phyloP scores from a whole-genome alignment of 345 rosid genomes.

The Trapa incisa region DNA sequence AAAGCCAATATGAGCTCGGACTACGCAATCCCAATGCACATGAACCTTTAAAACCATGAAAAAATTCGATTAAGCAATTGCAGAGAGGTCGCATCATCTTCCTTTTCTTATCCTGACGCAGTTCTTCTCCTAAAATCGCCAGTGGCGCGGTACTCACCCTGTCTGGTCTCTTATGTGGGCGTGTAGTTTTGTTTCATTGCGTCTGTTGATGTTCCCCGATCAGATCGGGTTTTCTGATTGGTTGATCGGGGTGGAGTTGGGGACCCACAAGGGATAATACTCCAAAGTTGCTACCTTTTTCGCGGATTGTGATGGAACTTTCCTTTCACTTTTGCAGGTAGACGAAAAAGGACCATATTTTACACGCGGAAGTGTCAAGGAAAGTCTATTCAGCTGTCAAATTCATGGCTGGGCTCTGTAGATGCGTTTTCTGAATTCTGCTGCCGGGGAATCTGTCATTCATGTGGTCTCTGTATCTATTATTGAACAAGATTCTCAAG shows the following conservation, averaged over 20 bases:
- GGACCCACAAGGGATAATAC: not conserved
- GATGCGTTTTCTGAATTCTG: constrained; percentile 3
- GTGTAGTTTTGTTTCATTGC: not conserved
- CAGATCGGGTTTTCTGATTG: not conserved
- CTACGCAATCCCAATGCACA: too few relatives aligned
- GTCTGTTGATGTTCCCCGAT: not conserved
- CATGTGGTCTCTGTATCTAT: constrained; percentile 63
- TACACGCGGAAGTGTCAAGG: not conserved
- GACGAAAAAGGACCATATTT: not conserved
- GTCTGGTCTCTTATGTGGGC: not conserved
- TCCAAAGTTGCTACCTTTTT: not conserved
- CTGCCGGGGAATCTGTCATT: constrained; percentile 11
- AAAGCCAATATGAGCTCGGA: too few relatives aligned
- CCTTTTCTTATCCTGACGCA: not conserved
- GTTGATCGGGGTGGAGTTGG: not conserved
- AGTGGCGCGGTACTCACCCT: not conserved
- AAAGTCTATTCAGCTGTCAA: not conserved
- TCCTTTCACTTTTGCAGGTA: not conserved
- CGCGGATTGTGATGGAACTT: not conserved
- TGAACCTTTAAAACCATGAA: too few relatives aligned
- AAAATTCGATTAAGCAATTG: not conserved
- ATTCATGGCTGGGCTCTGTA: constrained; percentile 8
- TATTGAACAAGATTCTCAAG: constrained; percentile 44
- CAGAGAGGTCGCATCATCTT: not conserved
- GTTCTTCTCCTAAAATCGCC: not conserved